Evolutionary conservation across 169 alveolate genomes (phyloP).

Genomic region (Cryptosporidium parvum): DNA sequence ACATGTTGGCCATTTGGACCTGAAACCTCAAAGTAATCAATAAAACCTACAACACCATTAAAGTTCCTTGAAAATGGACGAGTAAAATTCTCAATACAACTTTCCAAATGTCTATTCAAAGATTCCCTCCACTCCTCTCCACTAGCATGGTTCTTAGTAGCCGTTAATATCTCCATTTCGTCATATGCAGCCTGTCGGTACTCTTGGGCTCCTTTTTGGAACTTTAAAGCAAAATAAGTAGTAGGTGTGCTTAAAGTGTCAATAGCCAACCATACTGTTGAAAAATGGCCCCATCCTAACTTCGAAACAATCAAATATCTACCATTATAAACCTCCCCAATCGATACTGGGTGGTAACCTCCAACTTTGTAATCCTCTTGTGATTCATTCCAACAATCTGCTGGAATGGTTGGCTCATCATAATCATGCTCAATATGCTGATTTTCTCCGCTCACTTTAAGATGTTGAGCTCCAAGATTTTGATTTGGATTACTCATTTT

Average conservation of each 20-base stretch:
- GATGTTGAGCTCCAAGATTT: background rate
- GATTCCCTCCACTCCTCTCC: constrained; percentile 86
- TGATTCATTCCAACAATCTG: constrained; percentile 64
- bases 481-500: constrained; percentile 13
- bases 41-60: constrained; percentile 92
- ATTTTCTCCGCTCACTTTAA: background rate
- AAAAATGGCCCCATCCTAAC: constrained; percentile 99
- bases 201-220: constrained; percentile 96
- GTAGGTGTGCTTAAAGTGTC: constrained; percentile 87
- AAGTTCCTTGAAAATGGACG: constrained; percentile 74
- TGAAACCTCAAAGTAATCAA: constrained; percentile 93
- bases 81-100: constrained; percentile 26
- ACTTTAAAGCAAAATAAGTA: constrained; percentile 96
- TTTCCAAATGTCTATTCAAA: constrained; percentile 22
- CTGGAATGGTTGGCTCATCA: constrained; percentile 71
- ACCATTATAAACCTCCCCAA: constrained; percentile 93
- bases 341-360: constrained; percentile 95
- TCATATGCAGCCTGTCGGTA: constrained; percentile 98
- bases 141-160: constrained; percentile 83
- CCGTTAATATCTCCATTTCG: constrained; percentile 94
- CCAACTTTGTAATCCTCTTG: constrained; percentile 80
- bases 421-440: constrained; percentile 4
- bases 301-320: constrained; percentile 96
- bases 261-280: constrained; percentile 99
- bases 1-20: constrained; percentile 98